Percentiles rank a stretch among this genome's conserved stretches.
Conservation (phyloP, 2,329 filamentous ascomycete species). For the Dothistroma pini region DNA sequence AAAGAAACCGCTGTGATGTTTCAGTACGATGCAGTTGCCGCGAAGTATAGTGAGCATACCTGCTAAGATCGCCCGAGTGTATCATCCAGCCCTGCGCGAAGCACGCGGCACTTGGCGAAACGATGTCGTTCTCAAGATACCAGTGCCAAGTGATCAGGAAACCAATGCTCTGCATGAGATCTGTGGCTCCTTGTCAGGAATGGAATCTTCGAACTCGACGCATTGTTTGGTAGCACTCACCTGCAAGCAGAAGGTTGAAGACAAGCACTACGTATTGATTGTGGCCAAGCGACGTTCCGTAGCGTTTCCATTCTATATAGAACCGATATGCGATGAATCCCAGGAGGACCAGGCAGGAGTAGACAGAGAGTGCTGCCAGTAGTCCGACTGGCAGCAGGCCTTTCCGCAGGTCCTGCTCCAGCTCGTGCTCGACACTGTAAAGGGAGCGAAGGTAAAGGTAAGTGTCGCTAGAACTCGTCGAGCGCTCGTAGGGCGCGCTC, state of each 20-base stretch:
- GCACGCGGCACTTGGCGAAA: conserved; percentile 55
- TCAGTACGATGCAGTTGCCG: conserved; percentile 37
- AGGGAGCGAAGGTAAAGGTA: background rate
- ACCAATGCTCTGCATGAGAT: conserved; percentile 62
- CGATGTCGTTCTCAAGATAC: conserved; percentile 52
- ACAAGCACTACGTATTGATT: conserved; percentile 69
- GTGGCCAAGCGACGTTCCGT: conserved; percentile 32
- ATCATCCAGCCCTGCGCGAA: conserved; percentile 66
- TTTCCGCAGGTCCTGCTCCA: conserved; percentile 21
- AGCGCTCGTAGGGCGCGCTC: background rate
- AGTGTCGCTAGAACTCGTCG: background rate
- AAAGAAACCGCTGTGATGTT: conserved; percentile 58
- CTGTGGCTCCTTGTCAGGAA: conserved; percentile 31
- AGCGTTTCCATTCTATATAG: conserved; percentile 31
- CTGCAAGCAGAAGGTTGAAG: conserved; percentile 63
- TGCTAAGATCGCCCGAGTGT: conserved; percentile 62
- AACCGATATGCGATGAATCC: conserved; percentile 32
- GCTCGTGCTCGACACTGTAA: conserved; percentile 5
- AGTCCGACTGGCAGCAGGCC: conserved; percentile 32
- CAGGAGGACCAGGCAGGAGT: conserved; percentile 28
- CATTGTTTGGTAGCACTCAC: background rate
- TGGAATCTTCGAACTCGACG: background rate
- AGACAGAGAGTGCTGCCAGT: conserved; percentile 31
- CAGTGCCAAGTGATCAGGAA: conserved; percentile 62
- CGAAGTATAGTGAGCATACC: conserved; percentile 24